Conservation (phyloP, 192 early-diverging fungal genomes). For the Entomortierella parvispora region DNA sequence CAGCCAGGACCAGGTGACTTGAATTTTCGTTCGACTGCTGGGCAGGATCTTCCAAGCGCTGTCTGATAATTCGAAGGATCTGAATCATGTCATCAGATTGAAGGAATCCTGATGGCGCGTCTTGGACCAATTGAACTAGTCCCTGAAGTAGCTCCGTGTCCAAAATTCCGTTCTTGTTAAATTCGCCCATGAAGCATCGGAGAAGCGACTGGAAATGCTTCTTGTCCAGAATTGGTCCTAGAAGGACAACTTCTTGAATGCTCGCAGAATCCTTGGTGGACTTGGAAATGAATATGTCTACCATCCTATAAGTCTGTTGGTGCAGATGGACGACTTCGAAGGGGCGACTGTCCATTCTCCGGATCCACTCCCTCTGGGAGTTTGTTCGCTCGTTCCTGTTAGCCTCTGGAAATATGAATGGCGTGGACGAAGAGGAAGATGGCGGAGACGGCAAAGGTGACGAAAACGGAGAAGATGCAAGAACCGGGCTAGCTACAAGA, state of each 20-base stretch:
- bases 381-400: no score
- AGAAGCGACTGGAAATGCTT: neutral
- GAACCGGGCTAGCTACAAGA: no score
- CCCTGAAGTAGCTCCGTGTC: neutral
- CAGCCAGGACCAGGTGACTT: neutral
- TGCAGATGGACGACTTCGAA: no score
- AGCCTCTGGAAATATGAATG: no score
- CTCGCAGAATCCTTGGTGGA: no score
- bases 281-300: no score
- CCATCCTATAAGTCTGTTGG: no score
- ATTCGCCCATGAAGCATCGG: neutral
- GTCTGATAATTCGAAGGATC: neutral
- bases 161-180: neutral
- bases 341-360: no score
- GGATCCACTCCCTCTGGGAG: no score
- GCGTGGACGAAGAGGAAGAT: no score
- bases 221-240: neutral
- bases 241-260: neutral
- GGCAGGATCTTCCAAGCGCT: neutral
- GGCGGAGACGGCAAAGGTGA: no score
- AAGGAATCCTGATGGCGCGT: neutral
- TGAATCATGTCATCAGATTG: neutral
- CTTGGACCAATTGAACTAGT: neutral
- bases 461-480: no score
- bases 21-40: neutral